Base-by-base conservation (phyloP, 78 protist genomes). In the Isochrysis galbana region DNA sequence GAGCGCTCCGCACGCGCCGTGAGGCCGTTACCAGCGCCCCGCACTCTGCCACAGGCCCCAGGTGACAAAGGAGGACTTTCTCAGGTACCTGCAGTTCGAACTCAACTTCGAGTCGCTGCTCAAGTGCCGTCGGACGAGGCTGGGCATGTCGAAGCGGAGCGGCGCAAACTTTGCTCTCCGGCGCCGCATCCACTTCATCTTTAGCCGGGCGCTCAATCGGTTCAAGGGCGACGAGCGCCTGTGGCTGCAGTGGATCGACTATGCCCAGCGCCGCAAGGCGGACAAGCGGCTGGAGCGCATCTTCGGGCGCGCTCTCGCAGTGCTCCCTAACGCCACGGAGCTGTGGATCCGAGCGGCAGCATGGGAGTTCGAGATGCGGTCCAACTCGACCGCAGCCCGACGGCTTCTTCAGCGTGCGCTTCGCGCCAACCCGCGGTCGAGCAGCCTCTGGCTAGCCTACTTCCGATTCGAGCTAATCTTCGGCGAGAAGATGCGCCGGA, bases 331-430 rank as follows among this genome's bases (percentile, higher is more conserved):
- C 29, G 22, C 44, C 29, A 2, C 42, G 38, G 32, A 2, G 48
- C 89, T 94, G 74, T 94, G 96, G 96, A 48, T 92, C 87, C 11
- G 22, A 47, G 96, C 96, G 11, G 94, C 94, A 3, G 46, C 93
- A 44, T 84, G 42, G 54, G 96, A 94, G 86, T 90, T 87, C 25
- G 94, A 92, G 47, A 82, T 10, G 44, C 39, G 44, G 25, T 17
- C 26, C 23, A 26, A 5, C n/a, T 46, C 61, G 2, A 29, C 21
- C 2, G 87, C 92, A 17, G 93, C 96, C 55, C 93, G 96, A 44
- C 54, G 54, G 90, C 54, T 92, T 51, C 47, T 88, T 45, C 94
- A 92, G 89, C 87, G 94, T 14, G 94, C 54, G 32, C 29, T 92
- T 39, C 94, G 94, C 39, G n/a, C 29, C 36, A 90, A 86, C 91